Conservation (phyloP, 352 stramenopile genomes). For the Thraustotheca clavata region DNA sequence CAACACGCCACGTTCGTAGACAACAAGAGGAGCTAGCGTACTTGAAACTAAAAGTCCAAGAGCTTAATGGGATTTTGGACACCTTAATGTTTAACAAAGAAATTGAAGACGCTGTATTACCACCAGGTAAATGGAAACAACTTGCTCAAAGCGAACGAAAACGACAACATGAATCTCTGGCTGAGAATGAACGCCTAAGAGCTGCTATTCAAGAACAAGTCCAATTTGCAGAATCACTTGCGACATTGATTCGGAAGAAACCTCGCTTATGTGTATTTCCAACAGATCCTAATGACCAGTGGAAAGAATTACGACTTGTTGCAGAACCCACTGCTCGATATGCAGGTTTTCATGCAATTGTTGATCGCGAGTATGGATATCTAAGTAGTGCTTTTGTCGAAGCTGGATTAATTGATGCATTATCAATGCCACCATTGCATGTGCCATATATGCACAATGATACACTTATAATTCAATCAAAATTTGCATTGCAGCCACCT, state of each 20-base stretch:
- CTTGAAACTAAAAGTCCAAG: background rate
- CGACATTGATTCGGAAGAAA: background rate
- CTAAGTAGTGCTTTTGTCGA: constrained; percentile 1
- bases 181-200: constrained; percentile 7
- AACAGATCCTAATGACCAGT: background rate
- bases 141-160: background rate
- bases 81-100: background rate
- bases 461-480: background rate
- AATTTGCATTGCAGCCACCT: background rate
- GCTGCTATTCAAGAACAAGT: background rate
- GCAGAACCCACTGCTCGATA: background rate
- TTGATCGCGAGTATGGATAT: background rate
- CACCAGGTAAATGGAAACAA: background rate
- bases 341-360: background rate
- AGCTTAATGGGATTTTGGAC: background rate
- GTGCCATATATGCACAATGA: background rate
- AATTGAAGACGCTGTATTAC: background rate
- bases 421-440: background rate
- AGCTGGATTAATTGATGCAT: background rate
- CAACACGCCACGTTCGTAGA: background rate
- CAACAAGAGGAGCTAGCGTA: constrained; percentile 8
- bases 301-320: background rate
- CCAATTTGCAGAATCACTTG: background rate
- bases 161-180: background rate
- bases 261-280: constrained; percentile 3